phyloP scores from a whole-genome alignment of 306 rosid species.

The Parietaria judaica region DNA sequence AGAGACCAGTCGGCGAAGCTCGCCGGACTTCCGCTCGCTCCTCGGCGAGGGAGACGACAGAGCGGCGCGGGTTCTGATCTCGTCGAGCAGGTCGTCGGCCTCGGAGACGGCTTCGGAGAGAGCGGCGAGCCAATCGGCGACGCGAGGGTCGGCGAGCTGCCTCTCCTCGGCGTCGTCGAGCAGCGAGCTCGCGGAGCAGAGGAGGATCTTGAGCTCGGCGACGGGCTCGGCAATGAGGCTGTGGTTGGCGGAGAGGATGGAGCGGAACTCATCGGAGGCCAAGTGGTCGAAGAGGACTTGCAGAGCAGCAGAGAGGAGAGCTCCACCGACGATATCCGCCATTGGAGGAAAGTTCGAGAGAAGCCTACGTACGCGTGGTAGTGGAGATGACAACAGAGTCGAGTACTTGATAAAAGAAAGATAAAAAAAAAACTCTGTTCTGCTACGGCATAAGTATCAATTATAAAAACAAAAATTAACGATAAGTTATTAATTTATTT shows the following conservation, averaged over 20 bases:
- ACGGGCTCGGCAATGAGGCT: neutral
- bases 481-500: no score
- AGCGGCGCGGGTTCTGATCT: constrained; percentile 15
- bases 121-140: constrained; percentile 18
- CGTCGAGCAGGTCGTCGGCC: constrained; percentile 27
- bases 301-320: constrained; percentile 2
- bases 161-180: constrained; percentile 32
- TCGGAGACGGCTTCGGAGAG: constrained; percentile 3
- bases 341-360: neutral
- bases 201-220: constrained; percentile 1
- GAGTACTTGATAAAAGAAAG: no score
- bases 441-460: no score
- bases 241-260: neutral
- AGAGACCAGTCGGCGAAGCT: neutral
- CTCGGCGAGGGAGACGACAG: neutral
- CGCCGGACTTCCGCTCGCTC: neutral
- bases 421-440: no score
- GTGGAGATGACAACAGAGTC: no score
- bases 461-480: no score
- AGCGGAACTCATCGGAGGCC: constrained; percentile 12
- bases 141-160: constrained; percentile 10
- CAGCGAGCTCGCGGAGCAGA: constrained; percentile 11
- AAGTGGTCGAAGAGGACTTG: constrained; percentile 4
- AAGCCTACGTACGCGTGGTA: neutral
- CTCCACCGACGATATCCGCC: constrained; percentile 5